phyloP scores from a whole-genome alignment of 192 early-diverging fungal species.

The Chytriomyces confervae region DNA sequence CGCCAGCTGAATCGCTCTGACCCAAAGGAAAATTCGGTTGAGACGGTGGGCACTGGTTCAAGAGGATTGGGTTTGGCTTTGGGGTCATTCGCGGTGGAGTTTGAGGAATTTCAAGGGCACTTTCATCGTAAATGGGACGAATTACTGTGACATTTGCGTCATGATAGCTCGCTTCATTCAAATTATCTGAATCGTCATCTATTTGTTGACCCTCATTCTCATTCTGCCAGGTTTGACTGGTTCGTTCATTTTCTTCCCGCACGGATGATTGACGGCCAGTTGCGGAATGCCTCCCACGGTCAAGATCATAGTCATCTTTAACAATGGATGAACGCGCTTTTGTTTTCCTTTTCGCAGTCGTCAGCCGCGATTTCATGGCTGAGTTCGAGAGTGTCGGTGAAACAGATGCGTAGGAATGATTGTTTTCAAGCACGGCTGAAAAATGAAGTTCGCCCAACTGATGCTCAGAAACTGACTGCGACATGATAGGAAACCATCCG shows the following conservation, averaged over 20 bases:
- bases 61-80: background rate
- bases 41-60: background rate
- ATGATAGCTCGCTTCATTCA: background rate
- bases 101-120: background rate
- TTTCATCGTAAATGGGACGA: background rate
- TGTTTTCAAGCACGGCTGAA: constrained; percentile 21
- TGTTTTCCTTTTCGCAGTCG: background rate
- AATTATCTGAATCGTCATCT: background rate
- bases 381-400: background rate
- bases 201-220: background rate
- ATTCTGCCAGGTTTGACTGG: background rate
- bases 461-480: background rate
- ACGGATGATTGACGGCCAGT: background rate
- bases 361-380: background rate
- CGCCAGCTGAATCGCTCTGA: too few species aligned
- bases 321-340: background rate
- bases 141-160: background rate
- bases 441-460: constrained; percentile 39
- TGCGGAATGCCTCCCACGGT: background rate
- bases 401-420: background rate
- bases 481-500: constrained; percentile 41
- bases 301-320: background rate
- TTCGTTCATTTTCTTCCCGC: background rate
- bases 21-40: too few species aligned
- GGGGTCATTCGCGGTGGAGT: background rate